Evolutionary conservation across 345 rosid species (phyloP).

Genomic region (Clausena lansium): DNA sequence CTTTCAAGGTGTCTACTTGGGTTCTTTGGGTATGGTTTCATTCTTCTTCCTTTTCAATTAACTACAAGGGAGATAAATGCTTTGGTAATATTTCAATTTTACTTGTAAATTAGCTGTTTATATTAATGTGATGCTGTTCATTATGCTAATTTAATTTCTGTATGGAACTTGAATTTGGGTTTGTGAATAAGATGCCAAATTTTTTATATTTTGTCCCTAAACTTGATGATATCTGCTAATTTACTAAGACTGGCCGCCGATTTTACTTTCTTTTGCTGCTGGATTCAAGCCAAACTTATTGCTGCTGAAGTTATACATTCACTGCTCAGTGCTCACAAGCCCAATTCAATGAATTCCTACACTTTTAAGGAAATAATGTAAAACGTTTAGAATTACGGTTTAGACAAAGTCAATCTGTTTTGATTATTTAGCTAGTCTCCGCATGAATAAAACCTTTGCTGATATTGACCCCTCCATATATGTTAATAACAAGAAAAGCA

Average conservation of each 20-base stretch:
- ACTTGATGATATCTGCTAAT: background rate
- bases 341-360: too few relatives aligned
- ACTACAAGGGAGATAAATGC: background rate
- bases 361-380: too few relatives aligned
- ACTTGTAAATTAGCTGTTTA: background rate
- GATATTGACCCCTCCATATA: background rate
- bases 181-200: background rate
- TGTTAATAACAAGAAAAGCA: background rate
- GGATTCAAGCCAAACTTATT: too few relatives aligned
- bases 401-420: too few relatives aligned
- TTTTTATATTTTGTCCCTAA: background rate
- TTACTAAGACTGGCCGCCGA: background rate
- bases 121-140: too few relatives aligned
- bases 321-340: too few relatives aligned
- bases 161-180: background rate
- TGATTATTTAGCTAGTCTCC: background rate
- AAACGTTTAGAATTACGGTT: too few relatives aligned
- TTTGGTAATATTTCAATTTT: background rate
- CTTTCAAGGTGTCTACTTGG: constrained; percentile 19
- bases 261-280: too few relatives aligned
- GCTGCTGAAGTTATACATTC: too few relatives aligned
- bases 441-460: background rate
- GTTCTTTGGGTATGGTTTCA: constrained; percentile 17
- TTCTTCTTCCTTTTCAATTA: too few relatives aligned
- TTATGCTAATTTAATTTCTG: background rate